Percentiles rank a stretch among this genome's conserved stretches.
Conservation (phyloP, 805 yeast genomes). For the Suhomyces prunicola region DNA sequence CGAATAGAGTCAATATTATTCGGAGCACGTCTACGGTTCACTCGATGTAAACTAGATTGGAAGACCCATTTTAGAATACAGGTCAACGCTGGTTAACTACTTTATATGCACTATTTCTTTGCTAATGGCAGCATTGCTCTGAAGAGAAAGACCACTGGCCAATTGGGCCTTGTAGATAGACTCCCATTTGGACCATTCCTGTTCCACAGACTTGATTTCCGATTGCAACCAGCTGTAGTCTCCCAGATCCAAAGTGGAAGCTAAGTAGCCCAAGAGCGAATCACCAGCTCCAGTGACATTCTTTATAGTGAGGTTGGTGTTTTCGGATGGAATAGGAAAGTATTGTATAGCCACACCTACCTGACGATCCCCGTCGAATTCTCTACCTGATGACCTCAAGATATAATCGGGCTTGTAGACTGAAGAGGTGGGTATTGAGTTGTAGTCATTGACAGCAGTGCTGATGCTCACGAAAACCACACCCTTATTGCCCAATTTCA, state of each 20-base stretch:
- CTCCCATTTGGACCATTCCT: slow-evolving; percentile 38
- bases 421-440: slow-evolving; percentile 33
- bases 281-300: slow-evolving; percentile 93
- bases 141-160: slow-evolving; percentile 35
- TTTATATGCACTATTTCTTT: slow-evolving; percentile 13
- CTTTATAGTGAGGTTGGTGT: slow-evolving; percentile 32
- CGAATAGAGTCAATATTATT: background rate
- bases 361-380: slow-evolving; percentile 10
- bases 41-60: background rate
- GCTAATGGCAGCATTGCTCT: slow-evolving; percentile 23
- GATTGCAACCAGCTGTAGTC: slow-evolving; percentile 27
- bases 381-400: slow-evolving; percentile 19
- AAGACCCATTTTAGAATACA: background rate
- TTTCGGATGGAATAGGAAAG: slow-evolving; percentile 43
- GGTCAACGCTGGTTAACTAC: background rate
- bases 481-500: slow-evolving; percentile 70
- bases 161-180: slow-evolving; percentile 34
- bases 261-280: slow-evolving; percentile 64
- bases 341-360: slow-evolving; percentile 64
- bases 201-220: slow-evolving; percentile 25
- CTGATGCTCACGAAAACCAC: slow-evolving; percentile 42
- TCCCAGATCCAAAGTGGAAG: slow-evolving; percentile 32
- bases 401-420: slow-evolving; percentile 21
- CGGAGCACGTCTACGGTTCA: background rate
- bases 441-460: slow-evolving; percentile 29